These are phyloP conservation scores for Euphorbia peplus DNA, from an alignment of 345 rosid genomes.

Conservation along the genomic window DNA sequence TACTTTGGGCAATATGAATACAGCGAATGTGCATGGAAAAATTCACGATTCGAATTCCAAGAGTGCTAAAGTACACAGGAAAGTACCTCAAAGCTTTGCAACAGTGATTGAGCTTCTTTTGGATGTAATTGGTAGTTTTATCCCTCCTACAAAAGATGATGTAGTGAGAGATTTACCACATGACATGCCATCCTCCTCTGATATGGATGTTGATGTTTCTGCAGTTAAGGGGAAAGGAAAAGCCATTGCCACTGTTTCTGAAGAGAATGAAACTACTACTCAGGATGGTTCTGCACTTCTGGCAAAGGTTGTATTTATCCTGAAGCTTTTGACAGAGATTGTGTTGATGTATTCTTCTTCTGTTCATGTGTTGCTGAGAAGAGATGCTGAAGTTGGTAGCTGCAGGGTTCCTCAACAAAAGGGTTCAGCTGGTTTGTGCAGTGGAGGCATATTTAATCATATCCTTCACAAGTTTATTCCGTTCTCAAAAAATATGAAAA, in stretches of 20 bases:
- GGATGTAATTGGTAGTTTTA: constrained; percentile 60
- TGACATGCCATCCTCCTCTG: constrained; percentile 48
- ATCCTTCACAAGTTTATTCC: constrained; percentile 76
- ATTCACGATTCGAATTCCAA: constrained; percentile 54
- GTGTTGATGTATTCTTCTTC: constrained; percentile 80
- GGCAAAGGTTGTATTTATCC: constrained; percentile 79
- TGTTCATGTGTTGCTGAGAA: constrained; percentile 72
- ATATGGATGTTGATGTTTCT: constrained; percentile 91
- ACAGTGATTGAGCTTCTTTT: constrained; percentile 84
- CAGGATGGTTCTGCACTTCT: constrained; percentile 70
- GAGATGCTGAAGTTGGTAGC: constrained; percentile 68
- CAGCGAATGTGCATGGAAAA: constrained; percentile 38
- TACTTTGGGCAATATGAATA: constrained; percentile 37
- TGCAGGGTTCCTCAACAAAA: constrained; percentile 53
- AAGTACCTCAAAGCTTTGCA: constrained; percentile 74
- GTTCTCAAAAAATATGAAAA: constrained; percentile 48
- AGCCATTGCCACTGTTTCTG: constrained; percentile 62
- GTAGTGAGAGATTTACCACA: constrained; percentile 25
- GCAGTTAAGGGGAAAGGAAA: constrained; percentile 81
- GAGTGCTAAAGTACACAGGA: constrained; percentile 66
- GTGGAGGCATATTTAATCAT: constrained; percentile 75
- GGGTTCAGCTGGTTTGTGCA: constrained; percentile 34
- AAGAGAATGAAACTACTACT: constrained; percentile 44
- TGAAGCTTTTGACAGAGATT: constrained; percentile 90
- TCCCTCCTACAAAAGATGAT: constrained; percentile 62